A percentile compares a stretch with the other conserved stretches of the same genome.
phyloP scores from a whole-genome alignment of 192 early-diverging fungal species.

The Glomus cerebriforme region DNA sequence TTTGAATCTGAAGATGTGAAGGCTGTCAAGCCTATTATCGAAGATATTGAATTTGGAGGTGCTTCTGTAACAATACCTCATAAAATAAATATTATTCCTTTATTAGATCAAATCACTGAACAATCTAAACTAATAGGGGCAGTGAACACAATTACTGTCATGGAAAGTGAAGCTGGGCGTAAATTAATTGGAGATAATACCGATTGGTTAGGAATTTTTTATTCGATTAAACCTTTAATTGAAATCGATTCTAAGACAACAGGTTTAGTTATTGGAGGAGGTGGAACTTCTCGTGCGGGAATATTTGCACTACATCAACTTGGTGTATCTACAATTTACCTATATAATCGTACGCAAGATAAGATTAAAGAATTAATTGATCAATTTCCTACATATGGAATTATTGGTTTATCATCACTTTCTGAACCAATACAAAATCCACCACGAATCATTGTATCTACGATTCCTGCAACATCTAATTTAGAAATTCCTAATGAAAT shows the following conservation, averaged over 20 bases:
- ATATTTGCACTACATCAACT: slow-evolving; percentile 79
- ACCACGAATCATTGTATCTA: slow-evolving; percentile 68
- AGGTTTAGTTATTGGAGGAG: slow-evolving; percentile 90
- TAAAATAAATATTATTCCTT: slow-evolving; percentile 83
- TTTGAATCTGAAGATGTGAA: slow-evolving; percentile 68
- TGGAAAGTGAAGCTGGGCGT: slow-evolving; percentile 37
- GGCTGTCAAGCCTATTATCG: slow-evolving; percentile 52
- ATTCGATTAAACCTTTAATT: slow-evolving; percentile 56
- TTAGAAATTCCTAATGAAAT: slow-evolving; percentile 57
- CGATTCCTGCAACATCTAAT: slow-evolving; percentile 80
- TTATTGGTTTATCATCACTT: slow-evolving; percentile 52
- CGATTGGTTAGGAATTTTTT: slow-evolving; percentile 89
- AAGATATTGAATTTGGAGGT: slow-evolving; percentile 78
- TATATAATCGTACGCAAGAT: slow-evolving; percentile 86
- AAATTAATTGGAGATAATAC: slow-evolving; percentile 89
- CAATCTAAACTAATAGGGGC: slow-evolving; percentile 89
- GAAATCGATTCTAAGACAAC: slow-evolving; percentile 30
- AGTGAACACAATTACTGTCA: slow-evolving; percentile 82
- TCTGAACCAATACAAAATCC: slow-evolving; percentile 30
- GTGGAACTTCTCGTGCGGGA: slow-evolving; percentile 92
- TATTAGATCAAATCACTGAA: slow-evolving; percentile 71
- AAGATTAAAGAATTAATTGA: slow-evolving; percentile 70
- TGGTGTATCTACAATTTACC: slow-evolving; percentile 62
- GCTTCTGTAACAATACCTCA: slow-evolving; percentile 95
- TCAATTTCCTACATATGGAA: slow-evolving; percentile 55